A percentile compares a stretch with the other conserved stretches of the same genome.
These are phyloP conservation scores for Sporopachydermia quercuum DNA, from an alignment of 805 yeast genomes.

Conservation along the genomic window DNA sequence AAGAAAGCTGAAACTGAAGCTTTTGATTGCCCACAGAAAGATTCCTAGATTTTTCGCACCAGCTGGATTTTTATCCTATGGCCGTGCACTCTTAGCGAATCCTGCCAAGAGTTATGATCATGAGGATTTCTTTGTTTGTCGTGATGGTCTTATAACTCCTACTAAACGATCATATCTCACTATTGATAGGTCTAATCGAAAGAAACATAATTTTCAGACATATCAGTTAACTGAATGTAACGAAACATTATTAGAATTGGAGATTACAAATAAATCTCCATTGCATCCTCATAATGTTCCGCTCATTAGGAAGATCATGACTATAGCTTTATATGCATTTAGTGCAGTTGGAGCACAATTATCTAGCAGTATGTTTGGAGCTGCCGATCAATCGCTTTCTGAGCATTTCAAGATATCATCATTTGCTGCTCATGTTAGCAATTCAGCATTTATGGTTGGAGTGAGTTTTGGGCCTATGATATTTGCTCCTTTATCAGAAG, in stretches of 20 bases:
- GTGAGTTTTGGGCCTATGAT: slow-evolving; percentile 14
- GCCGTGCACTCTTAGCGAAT: too few relatives aligned
- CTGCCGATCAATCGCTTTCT: background rate
- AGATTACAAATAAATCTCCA: background rate
- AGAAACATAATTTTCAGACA: too few relatives aligned
- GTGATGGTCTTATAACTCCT: too few relatives aligned
- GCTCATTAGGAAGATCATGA: background rate
- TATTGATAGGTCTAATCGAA: too few relatives aligned
- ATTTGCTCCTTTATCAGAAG: slow-evolving; percentile 7
- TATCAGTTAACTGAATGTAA: too few relatives aligned
- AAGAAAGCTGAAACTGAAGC: too few relatives aligned
- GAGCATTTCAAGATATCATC: background rate
- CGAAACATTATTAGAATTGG: background rate
- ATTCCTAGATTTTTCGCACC: too few relatives aligned
- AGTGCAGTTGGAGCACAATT: background rate
- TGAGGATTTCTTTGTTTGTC: too few relatives aligned
- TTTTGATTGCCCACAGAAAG: too few relatives aligned
- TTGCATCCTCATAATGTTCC: background rate
- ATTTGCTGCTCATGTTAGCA: background rate
- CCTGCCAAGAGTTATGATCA: too few relatives aligned
- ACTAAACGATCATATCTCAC: too few relatives aligned
- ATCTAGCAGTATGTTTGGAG: background rate
- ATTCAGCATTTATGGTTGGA: slow-evolving; percentile 19
- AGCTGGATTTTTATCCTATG: too few relatives aligned
- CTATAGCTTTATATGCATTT: background rate